Percentiles rank a stretch among this genome's conserved stretches.
Evolutionary conservation across 257 asterid genomes (phyloP).

Genomic region (Coffea canephora): DNA sequence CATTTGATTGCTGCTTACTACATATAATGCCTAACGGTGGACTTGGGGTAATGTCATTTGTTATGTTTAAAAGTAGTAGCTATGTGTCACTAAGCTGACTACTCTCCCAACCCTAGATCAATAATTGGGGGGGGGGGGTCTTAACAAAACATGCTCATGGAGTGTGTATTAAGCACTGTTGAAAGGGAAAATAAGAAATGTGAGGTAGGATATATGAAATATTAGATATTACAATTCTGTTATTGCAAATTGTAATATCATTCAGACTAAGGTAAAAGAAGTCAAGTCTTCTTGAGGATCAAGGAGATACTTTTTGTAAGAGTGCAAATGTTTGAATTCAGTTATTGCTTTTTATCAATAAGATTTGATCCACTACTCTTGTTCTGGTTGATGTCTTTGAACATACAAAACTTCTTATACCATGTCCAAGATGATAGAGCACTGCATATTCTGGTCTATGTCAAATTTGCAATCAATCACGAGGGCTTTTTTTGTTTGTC

Average conservation of each 20-base stretch:
- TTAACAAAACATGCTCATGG: background rate
- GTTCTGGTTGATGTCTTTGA: background rate
- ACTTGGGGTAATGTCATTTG: background rate
- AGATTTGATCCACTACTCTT: background rate
- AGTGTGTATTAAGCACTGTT: background rate
- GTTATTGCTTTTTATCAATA: background rate
- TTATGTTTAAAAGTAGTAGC: background rate
- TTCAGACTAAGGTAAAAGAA: background rate
- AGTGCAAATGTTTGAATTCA: background rate
- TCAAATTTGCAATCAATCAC: background rate
- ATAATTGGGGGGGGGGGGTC: too few species aligned
- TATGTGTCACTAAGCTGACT: background rate
- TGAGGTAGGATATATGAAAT: background rate
- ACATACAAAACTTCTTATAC: background rate
- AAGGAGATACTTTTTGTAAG: background rate
- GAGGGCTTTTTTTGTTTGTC: conserved; percentile 7
- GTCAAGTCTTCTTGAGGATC: background rate
- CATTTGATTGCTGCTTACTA: background rate
- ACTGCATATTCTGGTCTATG: background rate
- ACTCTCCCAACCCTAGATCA: background rate
- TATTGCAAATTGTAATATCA: background rate
- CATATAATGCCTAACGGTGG: background rate
- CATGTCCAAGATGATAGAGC: background rate
- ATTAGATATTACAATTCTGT: background rate
- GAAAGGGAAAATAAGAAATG: background rate